Conservation (phyloP, 2,329 filamentous ascomycete genomes). For the Colletotrichum sp. region DNA sequence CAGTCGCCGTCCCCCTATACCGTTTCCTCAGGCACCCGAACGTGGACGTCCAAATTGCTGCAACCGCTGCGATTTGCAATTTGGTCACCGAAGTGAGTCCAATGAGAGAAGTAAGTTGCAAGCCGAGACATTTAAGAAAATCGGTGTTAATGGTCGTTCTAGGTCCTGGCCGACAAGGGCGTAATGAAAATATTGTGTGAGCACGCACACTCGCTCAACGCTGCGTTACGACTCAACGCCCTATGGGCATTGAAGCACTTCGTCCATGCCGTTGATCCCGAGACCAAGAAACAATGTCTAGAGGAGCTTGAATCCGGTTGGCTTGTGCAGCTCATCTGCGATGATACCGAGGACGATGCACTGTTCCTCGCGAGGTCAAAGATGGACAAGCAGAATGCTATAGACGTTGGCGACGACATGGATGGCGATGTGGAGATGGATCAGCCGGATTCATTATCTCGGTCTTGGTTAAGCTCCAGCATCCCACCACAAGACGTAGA, state of each 20-base stretch:
- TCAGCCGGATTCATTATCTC: conserved; percentile 47
- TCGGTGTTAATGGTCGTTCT: conserved; percentile 4
- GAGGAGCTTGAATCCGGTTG: conserved; percentile 79
- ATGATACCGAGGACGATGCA: conserved; percentile 61
- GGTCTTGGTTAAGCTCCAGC: conserved; percentile 21
- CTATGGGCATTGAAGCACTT: conserved; percentile 95
- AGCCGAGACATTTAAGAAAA: no score
- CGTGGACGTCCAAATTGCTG: conserved; percentile 82
- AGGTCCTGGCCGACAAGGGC: conserved; percentile 76
- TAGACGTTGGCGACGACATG: conserved; percentile 41
- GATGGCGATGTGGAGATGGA: conserved; percentile 66
- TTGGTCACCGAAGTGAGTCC: conserved; percentile 88
- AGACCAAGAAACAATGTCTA: conserved; percentile 78
- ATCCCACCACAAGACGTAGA: conserved; percentile 19
- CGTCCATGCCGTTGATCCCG: conserved; percentile 72
- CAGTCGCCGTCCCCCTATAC: conserved; percentile 79
- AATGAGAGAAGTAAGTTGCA: conserved; percentile 76
- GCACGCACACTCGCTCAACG: conserved; percentile 81
- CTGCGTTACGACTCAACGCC: conserved; percentile 82
- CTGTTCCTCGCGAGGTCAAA: conserved; percentile 44
- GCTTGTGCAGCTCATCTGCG: conserved; percentile 79
- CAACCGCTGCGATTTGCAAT: conserved; percentile 85
- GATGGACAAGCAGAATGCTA: conserved; percentile 28
- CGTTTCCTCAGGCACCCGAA: conserved; percentile 76
- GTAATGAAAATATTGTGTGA: conserved; percentile 80